Evolutionary conservation across 163 green algal species (phyloP).

Genomic region (Chlamydomonas reinhardtii): DNA sequence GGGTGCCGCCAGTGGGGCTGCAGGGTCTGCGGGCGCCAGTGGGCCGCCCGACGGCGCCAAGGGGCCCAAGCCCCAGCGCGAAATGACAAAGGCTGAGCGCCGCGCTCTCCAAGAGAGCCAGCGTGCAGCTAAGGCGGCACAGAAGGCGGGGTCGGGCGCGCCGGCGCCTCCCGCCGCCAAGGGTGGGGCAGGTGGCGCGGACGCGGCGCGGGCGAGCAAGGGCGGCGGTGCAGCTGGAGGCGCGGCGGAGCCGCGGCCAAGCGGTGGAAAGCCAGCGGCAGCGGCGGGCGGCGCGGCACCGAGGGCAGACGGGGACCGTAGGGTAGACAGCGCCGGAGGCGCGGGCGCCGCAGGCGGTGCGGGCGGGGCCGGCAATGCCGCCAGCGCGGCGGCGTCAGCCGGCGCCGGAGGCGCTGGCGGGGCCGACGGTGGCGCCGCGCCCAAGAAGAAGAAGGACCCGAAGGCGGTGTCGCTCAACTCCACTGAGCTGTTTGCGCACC

Average conservation of each 20-base stretch:
- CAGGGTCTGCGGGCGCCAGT: background rate
- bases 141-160: conserved; percentile 33
- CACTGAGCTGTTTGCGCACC: conserved; percentile 91
- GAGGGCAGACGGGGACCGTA: background rate
- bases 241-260: background rate
- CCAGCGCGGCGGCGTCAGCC: background rate
- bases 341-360: background rate
- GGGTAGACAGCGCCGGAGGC: conserved; percentile 10
- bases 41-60: background rate
- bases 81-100: conserved; percentile 83
- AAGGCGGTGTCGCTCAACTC: conserved; percentile 60
- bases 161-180: background rate
- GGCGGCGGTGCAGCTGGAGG: background rate
- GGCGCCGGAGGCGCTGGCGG: background rate
- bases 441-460: conserved; percentile 56
- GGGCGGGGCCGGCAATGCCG: background rate
- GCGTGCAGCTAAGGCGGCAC: conserved; percentile 88
- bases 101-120: conserved; percentile 90
- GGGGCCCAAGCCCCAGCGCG: conserved; percentile 63
- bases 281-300: background rate
- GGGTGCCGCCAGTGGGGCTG: too few species aligned
- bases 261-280: conserved; percentile 9
- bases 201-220: background rate
- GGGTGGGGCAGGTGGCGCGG: background rate
- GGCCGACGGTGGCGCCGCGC: background rate